Evolutionary conservation across 768 basidiomycete species (phyloP).

Genomic region (Pulveroboletus frians): DNA sequence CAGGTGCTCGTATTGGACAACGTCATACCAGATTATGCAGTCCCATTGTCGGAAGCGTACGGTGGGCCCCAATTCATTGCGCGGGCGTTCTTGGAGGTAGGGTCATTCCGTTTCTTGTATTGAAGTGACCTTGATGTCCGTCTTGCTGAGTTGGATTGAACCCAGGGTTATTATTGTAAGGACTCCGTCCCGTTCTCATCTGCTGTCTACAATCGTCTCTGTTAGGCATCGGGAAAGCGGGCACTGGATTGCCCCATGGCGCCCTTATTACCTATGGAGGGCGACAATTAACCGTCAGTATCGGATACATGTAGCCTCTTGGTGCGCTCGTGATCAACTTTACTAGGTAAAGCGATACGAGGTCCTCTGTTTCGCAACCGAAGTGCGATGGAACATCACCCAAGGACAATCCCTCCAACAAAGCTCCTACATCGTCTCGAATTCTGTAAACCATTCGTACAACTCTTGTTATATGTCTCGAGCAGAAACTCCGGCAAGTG

Average conservation of each 20-base stretch:
- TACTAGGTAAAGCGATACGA: conserved; percentile 24
- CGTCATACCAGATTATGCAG: conserved; percentile 25
- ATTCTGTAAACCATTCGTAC: background rate
- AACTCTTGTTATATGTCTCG: background rate
- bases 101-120: background rate
- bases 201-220: background rate
- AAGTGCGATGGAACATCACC: conserved; percentile 22
- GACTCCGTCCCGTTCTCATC: background rate
- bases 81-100: conserved; percentile 23
- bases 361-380: conserved; percentile 26
- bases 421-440: conserved; percentile 17
- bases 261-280: conserved; percentile 20
- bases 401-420: conserved; percentile 11
- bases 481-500: background rate
- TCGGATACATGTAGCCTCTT: background rate
- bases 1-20: conserved; percentile 27
- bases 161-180: conserved; percentile 27
- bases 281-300: conserved; percentile 23
- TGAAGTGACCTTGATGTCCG: background rate
- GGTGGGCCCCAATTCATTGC: conserved; percentile 26
- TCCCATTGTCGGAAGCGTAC: conserved; percentile 24
- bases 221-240: conserved; percentile 24
- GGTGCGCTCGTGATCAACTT: background rate
- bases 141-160: background rate
- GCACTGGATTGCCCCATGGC: conserved; percentile 23